These are phyloP conservation scores for Trichothecium sympodiale DNA, from an alignment of 2,329 filamentous ascomycete genomes.

Conservation along the genomic window DNA sequence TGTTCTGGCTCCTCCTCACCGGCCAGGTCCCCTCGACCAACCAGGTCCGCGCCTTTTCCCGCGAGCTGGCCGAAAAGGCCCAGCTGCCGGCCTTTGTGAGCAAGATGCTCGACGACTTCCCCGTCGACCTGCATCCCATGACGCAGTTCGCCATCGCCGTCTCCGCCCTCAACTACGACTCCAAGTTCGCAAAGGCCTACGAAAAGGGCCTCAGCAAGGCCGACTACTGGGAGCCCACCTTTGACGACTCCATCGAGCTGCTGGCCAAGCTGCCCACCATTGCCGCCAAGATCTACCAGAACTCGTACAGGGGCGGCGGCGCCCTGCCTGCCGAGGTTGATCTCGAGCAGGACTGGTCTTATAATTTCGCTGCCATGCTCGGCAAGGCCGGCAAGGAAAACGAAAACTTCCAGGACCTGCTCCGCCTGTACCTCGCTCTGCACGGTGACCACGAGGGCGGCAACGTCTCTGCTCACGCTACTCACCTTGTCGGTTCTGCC, in stretches of 20 bases:
- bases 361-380: conserved; percentile 96
- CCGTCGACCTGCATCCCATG: conserved; percentile 89
- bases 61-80: conserved; percentile 78
- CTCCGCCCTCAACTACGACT: conserved; percentile 90
- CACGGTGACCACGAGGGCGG: conserved; percentile 98
- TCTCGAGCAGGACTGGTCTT: conserved; percentile 84
- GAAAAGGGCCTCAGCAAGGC: conserved; percentile 85
- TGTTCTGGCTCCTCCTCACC: conserved; percentile 98
- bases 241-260: conserved; percentile 87
- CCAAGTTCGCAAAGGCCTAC: conserved; percentile 87
- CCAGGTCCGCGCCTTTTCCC: conserved; percentile 74
- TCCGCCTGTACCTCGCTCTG: conserved; percentile 87
- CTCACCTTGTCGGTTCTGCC: conserved; percentile 88
- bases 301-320: conserved; percentile 66
- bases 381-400: conserved; percentile 82
- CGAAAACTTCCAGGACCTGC: conserved; percentile 88
- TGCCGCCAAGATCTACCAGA: conserved; percentile 95
- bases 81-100: conserved; percentile 72
- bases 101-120: conserved; percentile 83
- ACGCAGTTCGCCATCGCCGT: conserved; percentile 95
- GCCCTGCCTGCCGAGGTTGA: conserved; percentile 69
- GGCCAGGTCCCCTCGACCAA: conserved; percentile 75
- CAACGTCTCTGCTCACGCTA: conserved; percentile 92
- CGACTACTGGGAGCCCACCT: conserved; percentile 97
- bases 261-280: conserved; percentile 94